Base-by-base conservation (phyloP, 176 grass and related monocot genomes). In the Dendrocalamus sinicus region DNA sequence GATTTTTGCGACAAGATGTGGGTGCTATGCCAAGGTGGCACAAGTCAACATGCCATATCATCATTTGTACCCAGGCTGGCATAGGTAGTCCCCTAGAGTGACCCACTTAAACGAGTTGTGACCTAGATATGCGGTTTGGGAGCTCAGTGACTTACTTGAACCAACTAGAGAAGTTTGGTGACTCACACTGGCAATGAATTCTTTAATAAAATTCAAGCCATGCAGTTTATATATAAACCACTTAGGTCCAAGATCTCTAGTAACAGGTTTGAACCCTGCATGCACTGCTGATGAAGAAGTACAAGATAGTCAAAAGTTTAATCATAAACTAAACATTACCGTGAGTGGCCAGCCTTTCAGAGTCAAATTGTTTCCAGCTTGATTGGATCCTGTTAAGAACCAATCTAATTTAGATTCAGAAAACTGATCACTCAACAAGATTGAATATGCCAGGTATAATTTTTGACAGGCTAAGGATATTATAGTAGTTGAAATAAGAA, bases 271-370 rank as follows among this genome's bases (percentile, higher is more conserved):
- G 50, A 54, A 48, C 48, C 58, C 64, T 76, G 53, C 54, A 62
- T 8, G 30, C 62, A 83, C 68, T 0, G 35, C 17, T 88, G 71
- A 76, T 19, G 51, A 81, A 69, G 51, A 81, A 69, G 65, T 66
- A 54, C 35, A 81, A 30, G 39, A 50, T 20, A 55, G 58, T 9
- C 62, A 7, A 39, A 44, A 50, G 44, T 82, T 76, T 71, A 37
- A 64, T 70, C 66, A 26, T 73, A 73, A 89, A 60, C 17, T 76
- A 69, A 78, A 84, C 67, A 79, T 90, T 92, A 99, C 96, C 57
- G 94, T 99, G 67, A 99, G 92, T 79, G 96, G 96, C 96, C 96
- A 99, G 72, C 96, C 96, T 96, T 99, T 99, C 61, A 99, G 86
- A 86, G 96, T 96, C 84, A 99, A 89, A 91, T 92, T 99, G 88